Percentiles rank a stretch among this genome's conserved stretches.
These are phyloP conservation scores for Ophiocordyceps unilateralis DNA, from an alignment of 2,329 filamentous ascomycete genomes.

Conservation along the genomic window DNA sequence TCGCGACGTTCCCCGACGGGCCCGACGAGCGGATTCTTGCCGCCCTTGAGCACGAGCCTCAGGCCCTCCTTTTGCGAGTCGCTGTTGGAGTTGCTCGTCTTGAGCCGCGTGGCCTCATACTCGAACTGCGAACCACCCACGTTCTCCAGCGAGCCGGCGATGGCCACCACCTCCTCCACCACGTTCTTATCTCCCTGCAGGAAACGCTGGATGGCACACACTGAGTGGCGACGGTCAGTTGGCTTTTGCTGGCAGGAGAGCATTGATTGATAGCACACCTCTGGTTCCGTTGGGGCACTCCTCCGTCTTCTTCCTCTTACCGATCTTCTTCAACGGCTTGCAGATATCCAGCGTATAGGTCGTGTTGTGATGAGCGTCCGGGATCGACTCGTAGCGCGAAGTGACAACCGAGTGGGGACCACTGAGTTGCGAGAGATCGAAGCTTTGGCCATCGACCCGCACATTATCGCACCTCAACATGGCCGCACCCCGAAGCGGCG, in stretches of 20 bases:
- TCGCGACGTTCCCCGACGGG: slow-evolving; percentile 27
- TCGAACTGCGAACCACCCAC: slow-evolving; percentile 44
- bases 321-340: slow-evolving; percentile 43
- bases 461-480: slow-evolving; percentile 47
- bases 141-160: slow-evolving; percentile 53
- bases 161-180: slow-evolving; percentile 45
- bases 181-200: slow-evolving; percentile 30
- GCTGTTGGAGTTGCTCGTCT: slow-evolving; percentile 41
- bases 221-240: slow-evolving; percentile 21
- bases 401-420: slow-evolving; percentile 56
- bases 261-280: slow-evolving; percentile 26
- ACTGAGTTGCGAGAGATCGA: slow-evolving; percentile 44
- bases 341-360: slow-evolving; percentile 75
- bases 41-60: slow-evolving; percentile 48
- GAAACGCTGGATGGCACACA: slow-evolving; percentile 56
- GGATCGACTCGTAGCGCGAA: slow-evolving; percentile 31
- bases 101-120: slow-evolving; percentile 47
- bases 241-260: not conserved
- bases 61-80: slow-evolving; percentile 58
- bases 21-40: slow-evolving; percentile 35
- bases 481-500: slow-evolving; percentile 21
- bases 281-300: slow-evolving; percentile 54
- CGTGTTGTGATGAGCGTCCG: slow-evolving; percentile 41
- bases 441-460: slow-evolving; percentile 37
- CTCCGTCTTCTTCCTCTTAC: slow-evolving; percentile 33